These are phyloP conservation scores for Phytopythium helicoides DNA, from an alignment of 352 stramenopile species.

Conservation along the genomic window DNA sequence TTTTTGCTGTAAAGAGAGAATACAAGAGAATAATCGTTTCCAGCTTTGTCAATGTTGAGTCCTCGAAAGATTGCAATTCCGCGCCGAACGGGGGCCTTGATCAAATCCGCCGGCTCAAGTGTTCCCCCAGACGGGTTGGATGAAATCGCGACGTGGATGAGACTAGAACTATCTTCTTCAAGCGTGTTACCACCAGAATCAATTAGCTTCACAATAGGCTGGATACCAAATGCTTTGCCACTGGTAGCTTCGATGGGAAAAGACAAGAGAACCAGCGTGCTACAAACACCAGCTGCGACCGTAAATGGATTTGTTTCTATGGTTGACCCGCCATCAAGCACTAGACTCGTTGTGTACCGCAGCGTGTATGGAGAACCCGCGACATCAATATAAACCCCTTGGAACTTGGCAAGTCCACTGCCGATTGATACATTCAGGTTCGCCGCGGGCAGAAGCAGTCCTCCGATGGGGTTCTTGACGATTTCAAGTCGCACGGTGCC, in stretches of 20 bases:
- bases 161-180: conserved; percentile 61
- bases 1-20: conserved; percentile 65
- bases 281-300: conserved; percentile 55
- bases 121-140: conserved; percentile 66
- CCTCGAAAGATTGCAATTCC: conserved; percentile 68
- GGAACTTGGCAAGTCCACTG: conserved; percentile 54
- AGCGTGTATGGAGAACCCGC: conserved; percentile 77
- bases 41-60: conserved; percentile 72
- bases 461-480: conserved; percentile 53
- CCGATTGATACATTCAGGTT: conserved; percentile 56
- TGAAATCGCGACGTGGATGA: conserved; percentile 58
- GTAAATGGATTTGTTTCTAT: conserved; percentile 81
- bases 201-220: conserved; percentile 77
- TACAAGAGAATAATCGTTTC: conserved; percentile 67
- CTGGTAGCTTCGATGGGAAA: conserved; percentile 39
- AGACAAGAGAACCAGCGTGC: conserved; percentile 41
- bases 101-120: conserved; percentile 37
- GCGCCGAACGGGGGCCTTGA: conserved; percentile 37
- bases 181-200: conserved; percentile 73
- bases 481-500: conserved; percentile 67
- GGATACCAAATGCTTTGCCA: conserved; percentile 67
- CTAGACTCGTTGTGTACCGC: conserved; percentile 61
- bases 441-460: conserved; percentile 42
- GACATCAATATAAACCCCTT: conserved; percentile 67
- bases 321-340: conserved; percentile 39